Percentiles rank a stretch among this genome's conserved stretches.
Conservation (phyloP, 805 yeast species). For the Schwanniomyces vanrijiae region DNA sequence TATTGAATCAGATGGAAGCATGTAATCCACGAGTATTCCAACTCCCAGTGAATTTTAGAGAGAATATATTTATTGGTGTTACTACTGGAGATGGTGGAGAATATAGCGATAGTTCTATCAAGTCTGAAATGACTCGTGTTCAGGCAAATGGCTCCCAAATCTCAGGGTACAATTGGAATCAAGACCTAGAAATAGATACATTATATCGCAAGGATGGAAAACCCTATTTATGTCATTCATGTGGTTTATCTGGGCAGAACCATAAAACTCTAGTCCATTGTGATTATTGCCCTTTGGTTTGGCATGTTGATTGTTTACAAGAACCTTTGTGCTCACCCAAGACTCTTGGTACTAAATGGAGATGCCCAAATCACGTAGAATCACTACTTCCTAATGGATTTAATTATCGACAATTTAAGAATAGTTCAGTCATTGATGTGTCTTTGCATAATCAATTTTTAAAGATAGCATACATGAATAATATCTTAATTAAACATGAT, state of each 20-base stretch:
- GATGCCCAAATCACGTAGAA: constrained; percentile 84
- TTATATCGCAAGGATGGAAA: constrained; percentile 68
- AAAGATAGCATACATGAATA: constrained; percentile 26
- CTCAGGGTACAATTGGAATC: constrained; percentile 40
- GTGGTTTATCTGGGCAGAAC: constrained; percentile 68
- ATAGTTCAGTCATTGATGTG: constrained; percentile 56
- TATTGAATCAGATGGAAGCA: constrained; percentile 68
- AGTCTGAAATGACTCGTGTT: constrained; percentile 48
- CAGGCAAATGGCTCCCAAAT: constrained; percentile 34
- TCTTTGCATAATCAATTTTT: constrained; percentile 35
- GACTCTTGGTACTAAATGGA: constrained; percentile 79
- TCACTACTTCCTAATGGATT: constrained; percentile 41
- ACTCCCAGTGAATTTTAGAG: constrained; percentile 69
- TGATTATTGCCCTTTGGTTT: constrained; percentile 77
- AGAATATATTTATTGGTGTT: constrained; percentile 67
- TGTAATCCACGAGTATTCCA: constrained; percentile 40
- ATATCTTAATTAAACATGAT: constrained; percentile 30
- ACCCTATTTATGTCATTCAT: constrained; percentile 70
- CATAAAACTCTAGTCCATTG: constrained; percentile 65
- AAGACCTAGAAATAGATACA: constrained; percentile 58
- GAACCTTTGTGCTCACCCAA: constrained; percentile 75
- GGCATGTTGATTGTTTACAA: constrained; percentile 87
- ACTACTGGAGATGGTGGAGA: constrained; percentile 67
- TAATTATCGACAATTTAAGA: constrained; percentile 47
- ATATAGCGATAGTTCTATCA: constrained; percentile 44